Base-by-base conservation (phyloP, 2,329 filamentous ascomycete genomes). In the Pseudogymnoascus sp. region DNA sequence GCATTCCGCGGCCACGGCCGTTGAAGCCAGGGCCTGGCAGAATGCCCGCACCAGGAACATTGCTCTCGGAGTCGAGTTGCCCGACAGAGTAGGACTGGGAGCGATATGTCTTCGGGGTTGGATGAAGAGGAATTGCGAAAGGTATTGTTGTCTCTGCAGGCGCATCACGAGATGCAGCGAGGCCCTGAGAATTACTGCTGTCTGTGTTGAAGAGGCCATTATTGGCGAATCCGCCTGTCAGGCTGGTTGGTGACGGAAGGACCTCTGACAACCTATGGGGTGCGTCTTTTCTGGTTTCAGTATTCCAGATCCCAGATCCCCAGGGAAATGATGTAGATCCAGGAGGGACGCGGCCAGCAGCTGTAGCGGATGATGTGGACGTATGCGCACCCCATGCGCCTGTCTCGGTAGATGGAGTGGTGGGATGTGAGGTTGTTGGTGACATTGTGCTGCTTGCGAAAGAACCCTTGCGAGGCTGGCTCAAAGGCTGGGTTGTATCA, bases 11-110 rank as follows among this genome's bases (percentile, higher is more conserved):
- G n/a, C 70, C 71, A 31, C 72, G 68, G 34, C 71, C 69, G 21
- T 64, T 56, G 40, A 70, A 69, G 11, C 63, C 63, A 11, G 67
- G 43, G n/a, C 62, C 63, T 21, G 59, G 23, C 6, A 65, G 67
- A 62, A 66, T 69, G 25, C 68, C 65, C 62, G 63, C 66, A 28
- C 65, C 62, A 5, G 69, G 65, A 21, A 67, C 68, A 37, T 68
- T 66, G 2, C 68, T 76, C 64, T 93, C 90, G 0, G 87, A 83
- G 62, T 96, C 92, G 65, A 92, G 80, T 73, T 97, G 93, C 3
- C 93, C 93, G 59, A 96, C 93, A 0, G 93, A 97, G 75, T 97
- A 97, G 3, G 95, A 97, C 75, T 97, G 91, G 5, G 95, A 99
- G 46, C 95, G 88, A 70, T 96, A 95, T 1, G 91, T 92, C 75